Evolutionary conservation across 345 rosid genomes (phyloP).

Genomic region (Kernera saxatilis): DNA sequence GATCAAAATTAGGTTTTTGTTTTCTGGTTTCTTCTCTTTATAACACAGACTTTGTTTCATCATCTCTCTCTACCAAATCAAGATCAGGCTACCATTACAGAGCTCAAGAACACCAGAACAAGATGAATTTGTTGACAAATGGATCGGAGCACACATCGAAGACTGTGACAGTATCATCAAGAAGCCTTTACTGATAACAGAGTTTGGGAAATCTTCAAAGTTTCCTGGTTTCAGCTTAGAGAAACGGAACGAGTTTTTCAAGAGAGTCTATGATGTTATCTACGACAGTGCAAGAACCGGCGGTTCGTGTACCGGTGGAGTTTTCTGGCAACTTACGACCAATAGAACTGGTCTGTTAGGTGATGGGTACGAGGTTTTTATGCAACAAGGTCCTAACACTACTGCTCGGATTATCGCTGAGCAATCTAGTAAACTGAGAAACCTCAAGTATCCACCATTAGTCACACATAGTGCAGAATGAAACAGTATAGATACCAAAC

Average conservation of each 20-base stretch:
- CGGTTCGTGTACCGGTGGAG: constrained; percentile 55
- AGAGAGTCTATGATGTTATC: constrained; percentile 38
- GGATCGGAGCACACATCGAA: constrained; percentile 45
- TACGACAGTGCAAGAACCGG: constrained; percentile 38
- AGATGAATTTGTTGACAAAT: constrained; percentile 41
- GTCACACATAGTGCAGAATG: constrained; percentile 26
- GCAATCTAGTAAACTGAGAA: constrained; percentile 46
- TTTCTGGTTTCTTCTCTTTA: background rate
- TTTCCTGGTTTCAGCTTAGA: constrained; percentile 38
- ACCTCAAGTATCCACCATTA: constrained; percentile 15
- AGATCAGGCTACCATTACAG: constrained; percentile 44
- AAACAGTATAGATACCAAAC: constrained; percentile 5
- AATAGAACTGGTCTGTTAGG: constrained; percentile 36
- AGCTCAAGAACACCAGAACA: constrained; percentile 38
- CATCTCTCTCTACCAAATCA: background rate
- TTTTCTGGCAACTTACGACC: constrained; percentile 65
- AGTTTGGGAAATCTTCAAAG: constrained; percentile 60
- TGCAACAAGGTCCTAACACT: constrained; percentile 48
- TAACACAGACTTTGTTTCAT: background rate
- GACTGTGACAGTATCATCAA: constrained; percentile 40
- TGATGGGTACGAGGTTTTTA: constrained; percentile 62
- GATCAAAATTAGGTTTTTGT: background rate
- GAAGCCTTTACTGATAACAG: constrained; percentile 56
- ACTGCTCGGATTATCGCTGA: constrained; percentile 48
- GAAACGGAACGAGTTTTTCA: constrained; percentile 47